phyloP scores from a whole-genome alignment of 2,329 filamentous ascomycete genomes.

The Lomentospora prolificans region DNA sequence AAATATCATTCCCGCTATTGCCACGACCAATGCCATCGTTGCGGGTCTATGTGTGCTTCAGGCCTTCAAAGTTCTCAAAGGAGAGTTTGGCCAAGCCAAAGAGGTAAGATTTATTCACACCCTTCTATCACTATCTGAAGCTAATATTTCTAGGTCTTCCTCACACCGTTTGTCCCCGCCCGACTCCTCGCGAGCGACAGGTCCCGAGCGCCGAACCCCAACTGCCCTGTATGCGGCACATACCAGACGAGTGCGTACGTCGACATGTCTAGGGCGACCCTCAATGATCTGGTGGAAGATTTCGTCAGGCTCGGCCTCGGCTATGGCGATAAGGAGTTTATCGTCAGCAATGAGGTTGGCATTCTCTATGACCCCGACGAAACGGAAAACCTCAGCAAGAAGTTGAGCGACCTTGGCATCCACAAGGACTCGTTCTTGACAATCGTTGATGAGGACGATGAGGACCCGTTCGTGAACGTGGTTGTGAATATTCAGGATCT shows the following conservation, averaged over 20 bases:
- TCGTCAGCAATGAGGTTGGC: slow-evolving; percentile 62
- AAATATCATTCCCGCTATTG: slow-evolving; percentile 97
- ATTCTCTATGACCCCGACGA: slow-evolving; percentile 87
- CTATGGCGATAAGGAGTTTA: slow-evolving; percentile 70
- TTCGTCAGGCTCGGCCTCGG: slow-evolving; percentile 61
- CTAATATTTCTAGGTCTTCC: slow-evolving; percentile 51
- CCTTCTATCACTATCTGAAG: not conserved
- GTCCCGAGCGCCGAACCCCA: slow-evolving; percentile 58
- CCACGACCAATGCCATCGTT: slow-evolving; percentile 94
- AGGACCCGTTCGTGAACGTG: slow-evolving; percentile 68
- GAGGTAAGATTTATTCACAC: slow-evolving; percentile 44
- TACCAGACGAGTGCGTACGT: slow-evolving; percentile 57
- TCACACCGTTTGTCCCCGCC: slow-evolving; percentile 56
- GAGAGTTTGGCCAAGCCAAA: slow-evolving; percentile 60
- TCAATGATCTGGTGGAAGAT: slow-evolving; percentile 69
- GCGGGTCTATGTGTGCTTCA: slow-evolving; percentile 87
- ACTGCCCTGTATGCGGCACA: slow-evolving; percentile 76
- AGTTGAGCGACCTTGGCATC: slow-evolving; percentile 69
- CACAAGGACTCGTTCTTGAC: slow-evolving; percentile 67
- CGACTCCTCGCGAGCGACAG: slow-evolving; percentile 49
- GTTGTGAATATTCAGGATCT: slow-evolving; percentile 58
- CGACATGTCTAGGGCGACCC: slow-evolving; percentile 61
- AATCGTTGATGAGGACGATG: slow-evolving; percentile 72
- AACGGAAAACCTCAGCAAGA: slow-evolving; percentile 75
- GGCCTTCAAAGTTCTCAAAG: slow-evolving; percentile 78